phyloP scores from a whole-genome alignment of 1,139 yeast genomes.

The Geotrichum cucujoidarum region DNA sequence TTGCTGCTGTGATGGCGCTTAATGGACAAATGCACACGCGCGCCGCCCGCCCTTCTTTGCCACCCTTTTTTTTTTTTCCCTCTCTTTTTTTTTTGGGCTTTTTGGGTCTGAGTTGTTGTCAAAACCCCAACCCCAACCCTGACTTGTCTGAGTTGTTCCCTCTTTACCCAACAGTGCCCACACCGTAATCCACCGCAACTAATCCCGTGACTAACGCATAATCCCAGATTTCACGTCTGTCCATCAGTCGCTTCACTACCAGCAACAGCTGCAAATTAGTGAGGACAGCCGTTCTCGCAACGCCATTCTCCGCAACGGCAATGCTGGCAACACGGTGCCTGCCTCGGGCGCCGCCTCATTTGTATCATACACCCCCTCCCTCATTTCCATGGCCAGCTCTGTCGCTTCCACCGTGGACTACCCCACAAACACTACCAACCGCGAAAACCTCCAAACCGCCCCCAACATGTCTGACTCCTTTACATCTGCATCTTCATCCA shows the following conservation, averaged over 20 bases:
- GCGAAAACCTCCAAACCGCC: slow-evolving; percentile 15
- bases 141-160: slow-evolving; percentile 2
- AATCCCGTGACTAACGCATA: slow-evolving; percentile 1
- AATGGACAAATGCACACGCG: background rate
- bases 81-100: background rate
- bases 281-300: slow-evolving; percentile 1
- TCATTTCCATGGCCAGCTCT: slow-evolving; percentile 15
- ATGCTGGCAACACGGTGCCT: background rate
- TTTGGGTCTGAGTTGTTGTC: background rate
- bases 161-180: background rate
- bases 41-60: background rate
- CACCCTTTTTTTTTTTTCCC: background rate
- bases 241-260: background rate
- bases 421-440: slow-evolving; percentile 17
- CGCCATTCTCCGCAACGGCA: slow-evolving; percentile 4
- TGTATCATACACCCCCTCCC: slow-evolving; percentile 18
- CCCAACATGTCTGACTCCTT: slow-evolving; percentile 15
- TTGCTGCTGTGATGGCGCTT: background rate
- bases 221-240: slow-evolving; percentile 1
- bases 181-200: background rate
- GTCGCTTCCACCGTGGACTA: slow-evolving; percentile 14
- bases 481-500: slow-evolving; percentile 14
- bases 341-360: slow-evolving; percentile 17
- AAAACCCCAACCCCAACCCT: slow-evolving; percentile 4
- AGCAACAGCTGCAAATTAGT: background rate